Evolutionary conservation across 78 protist genomes (phyloP), one percentile per base, ranked within the genome.

Genomic region (Polysphondylium violaceum): DNA sequence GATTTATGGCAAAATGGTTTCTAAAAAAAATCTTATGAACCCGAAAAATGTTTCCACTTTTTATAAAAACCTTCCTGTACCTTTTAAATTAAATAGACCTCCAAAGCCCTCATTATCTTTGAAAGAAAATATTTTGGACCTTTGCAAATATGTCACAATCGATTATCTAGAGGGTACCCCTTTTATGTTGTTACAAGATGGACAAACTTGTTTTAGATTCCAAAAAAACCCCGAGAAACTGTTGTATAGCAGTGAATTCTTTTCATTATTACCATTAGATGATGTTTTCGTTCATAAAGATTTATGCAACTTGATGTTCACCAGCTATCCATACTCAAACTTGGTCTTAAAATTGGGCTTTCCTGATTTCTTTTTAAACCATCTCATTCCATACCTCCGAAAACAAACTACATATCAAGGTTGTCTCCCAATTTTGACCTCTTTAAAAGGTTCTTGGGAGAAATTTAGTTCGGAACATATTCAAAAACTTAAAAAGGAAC

Each of bases 51-150:
- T 56, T 17, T 56, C 63, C 5, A 56, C 12, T 4, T 56, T 56
- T 14, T 56, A 56, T 14, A 16, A 56, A 56, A n/a, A 16, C 4
- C 8, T 47, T 47, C 7, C 12, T 7, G 2, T 40, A 3, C 23
- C 29, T 19, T 68, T 43, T 68, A 1, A 9, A 21, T 44, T 68
- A 23, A 9, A 7, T 5, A 11, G 23, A 44, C 75, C 75, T 14
- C 75, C 75, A 68, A 68, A 25, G 44, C 58, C 75, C 3, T 68
- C 75, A 21, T 12, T 68, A 2, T 43, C 53, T 5, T n/a, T 1
- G 2, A 68, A n/a, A 1, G 75, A 68, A 21, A 68, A 68, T 35
- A 68, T 68, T 2, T 2, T 68, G 5, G n/a, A 27, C 21, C 33
- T 68, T 4, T 53, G 38, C 5, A 40, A 68, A 44, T 68, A 43